A percentile compares a stretch with the other conserved stretches of the same genome.
phyloP scores from a whole-genome alignment of 805 yeast species.

The Blastobotrys chiropterorum region DNA sequence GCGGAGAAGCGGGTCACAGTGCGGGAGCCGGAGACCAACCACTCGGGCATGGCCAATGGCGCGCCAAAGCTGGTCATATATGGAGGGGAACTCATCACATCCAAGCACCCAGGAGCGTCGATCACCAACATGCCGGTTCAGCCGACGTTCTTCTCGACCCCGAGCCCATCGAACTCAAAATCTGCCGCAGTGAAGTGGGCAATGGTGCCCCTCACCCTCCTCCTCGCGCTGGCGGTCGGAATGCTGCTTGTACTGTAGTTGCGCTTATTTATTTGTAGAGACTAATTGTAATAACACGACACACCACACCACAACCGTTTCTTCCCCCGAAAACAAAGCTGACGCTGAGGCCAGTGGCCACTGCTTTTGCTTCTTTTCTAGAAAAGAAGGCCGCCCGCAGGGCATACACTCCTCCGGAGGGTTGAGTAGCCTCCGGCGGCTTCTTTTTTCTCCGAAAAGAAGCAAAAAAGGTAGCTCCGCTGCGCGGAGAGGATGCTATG shows the following conservation, averaged over 20 bases:
- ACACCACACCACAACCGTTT: no score
- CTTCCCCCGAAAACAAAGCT: not conserved
- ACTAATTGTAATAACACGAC: no score
- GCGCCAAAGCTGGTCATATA: not conserved
- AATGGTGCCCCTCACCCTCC: not conserved
- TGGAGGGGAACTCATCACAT: slow-evolving; percentile 1
- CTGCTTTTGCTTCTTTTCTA: no score
- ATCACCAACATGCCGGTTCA: not conserved
- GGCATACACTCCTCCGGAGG: no score
- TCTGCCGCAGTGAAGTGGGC: not conserved
- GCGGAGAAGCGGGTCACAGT: not conserved
- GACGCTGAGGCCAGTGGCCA: no score
- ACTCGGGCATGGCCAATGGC: not conserved
- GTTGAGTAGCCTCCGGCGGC: no score
- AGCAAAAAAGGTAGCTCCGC: no score
- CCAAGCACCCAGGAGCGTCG: not conserved
- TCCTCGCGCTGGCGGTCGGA: not conserved
- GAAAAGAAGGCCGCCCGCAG: no score
- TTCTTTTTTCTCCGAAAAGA: no score
- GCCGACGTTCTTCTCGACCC: not conserved
- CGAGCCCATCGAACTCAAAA: not conserved
- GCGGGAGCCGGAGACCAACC: not conserved
- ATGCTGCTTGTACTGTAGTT: not conserved
- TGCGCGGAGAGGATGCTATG: no score
- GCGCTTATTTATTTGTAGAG: not conserved